Base-by-base conservation (phyloP, 2,329 filamentous ascomycete genomes). In the Penicillium olsonii region DNA sequence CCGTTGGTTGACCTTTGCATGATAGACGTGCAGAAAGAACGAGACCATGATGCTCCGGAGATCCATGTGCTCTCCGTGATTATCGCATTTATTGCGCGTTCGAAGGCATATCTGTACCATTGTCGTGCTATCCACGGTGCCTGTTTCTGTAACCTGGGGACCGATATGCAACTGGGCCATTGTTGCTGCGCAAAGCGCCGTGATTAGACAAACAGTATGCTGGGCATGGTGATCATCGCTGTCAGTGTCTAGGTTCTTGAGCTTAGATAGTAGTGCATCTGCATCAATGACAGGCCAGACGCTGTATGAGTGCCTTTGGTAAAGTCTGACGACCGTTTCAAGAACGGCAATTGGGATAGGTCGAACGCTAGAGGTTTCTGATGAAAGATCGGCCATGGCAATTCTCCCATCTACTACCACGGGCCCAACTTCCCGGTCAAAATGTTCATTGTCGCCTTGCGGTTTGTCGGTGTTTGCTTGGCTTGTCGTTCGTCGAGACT, bases 1-100 rank as follows among this genome's bases (percentile, higher is more conserved):
- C 9, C 57, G 54, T 44, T 59, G 54, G n/a, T 68, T 64, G 18
- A 59, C 53, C 45, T 68, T 68, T 14, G 65, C 64, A 52, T 68
- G 57, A 40, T 66, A 65, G 3, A 68, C 65, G 55, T 67, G 64
- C 42, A 67, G 51, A 24, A 67, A 67, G 46, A 68, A 66, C 1
- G 64, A 66, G 14, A 57, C 53, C 22, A 68, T 50, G 4, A 64
- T 42, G 40, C 55, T 54, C 20, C 50, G 55, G 8, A 58, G 17
- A 37, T 66, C 56, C 3, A 58, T 50, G 43, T 61, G 35, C 20
- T 60, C 57, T 14, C 55, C 41, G 10, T 56, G 48, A 2, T 7
- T 43, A 1, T 53, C 27, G 19, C 43, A 55, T 27, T 52, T 42
- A 7, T 55, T 51, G 24, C 63, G 54, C n/a, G 63, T 50, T 17